These are phyloP conservation scores for Xylaria nigripes DNA, from an alignment of 495 filamentous ascomycete genomes.

Conservation along the genomic window DNA sequence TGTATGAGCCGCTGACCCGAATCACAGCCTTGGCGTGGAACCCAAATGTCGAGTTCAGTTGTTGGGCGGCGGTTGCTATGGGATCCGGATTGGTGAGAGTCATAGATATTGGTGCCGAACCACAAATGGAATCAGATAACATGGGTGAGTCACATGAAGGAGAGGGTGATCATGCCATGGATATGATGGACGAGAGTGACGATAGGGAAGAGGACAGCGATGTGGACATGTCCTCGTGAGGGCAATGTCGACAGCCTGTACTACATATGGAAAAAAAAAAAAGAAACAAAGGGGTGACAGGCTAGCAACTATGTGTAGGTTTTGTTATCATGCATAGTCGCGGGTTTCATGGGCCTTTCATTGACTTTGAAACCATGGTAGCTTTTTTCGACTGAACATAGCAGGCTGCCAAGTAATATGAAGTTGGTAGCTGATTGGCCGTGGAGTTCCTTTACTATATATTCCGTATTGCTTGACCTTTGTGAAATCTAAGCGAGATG, in stretches of 20 bases:
- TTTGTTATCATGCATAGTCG: neutral
- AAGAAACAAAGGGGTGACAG: neutral
- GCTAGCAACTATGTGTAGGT: neutral
- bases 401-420: neutral
- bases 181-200: conserved; percentile 11
- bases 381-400: neutral
- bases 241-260: neutral
- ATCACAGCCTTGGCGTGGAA: conserved; percentile 41
- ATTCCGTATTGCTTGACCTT: no score
- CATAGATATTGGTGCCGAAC: conserved; percentile 37
- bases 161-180: conserved; percentile 1
- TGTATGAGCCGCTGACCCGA: conserved; percentile 38
- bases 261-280: neutral
- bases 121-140: neutral
- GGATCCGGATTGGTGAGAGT: conserved; percentile 39
- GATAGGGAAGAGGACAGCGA: conserved; percentile 12
- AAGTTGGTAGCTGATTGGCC: neutral
- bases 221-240: conserved; percentile 7
- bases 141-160: neutral
- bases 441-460: neutral
- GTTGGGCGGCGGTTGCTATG: conserved; percentile 48
- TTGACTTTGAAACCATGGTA: neutral
- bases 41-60: conserved; percentile 39
- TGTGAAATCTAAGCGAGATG: no score
- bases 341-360: neutral